Percentiles rank a stretch among this genome's conserved stretches.
Evolutionary conservation across 1,284 basidiomycete genomes (phyloP).

Genomic region (Volvariella surrecta): DNA sequence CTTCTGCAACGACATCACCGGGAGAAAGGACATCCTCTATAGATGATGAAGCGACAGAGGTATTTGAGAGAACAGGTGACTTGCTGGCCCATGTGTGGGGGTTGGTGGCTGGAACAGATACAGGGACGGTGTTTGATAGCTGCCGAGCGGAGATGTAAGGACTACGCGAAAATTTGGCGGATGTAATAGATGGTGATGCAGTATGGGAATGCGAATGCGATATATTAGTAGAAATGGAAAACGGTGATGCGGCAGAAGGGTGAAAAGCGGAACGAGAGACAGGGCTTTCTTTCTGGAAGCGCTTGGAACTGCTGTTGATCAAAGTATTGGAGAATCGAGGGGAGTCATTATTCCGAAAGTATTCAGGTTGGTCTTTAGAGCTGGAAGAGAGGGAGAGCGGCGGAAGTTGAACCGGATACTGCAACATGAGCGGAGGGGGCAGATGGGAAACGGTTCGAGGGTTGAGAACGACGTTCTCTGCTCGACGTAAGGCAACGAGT

Average conservation of each 20-base stretch:
- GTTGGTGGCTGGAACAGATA: conserved; percentile 21
- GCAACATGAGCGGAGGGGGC: conserved; percentile 48
- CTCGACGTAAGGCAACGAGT: conserved; percentile 8
- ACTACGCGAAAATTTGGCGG: conserved; percentile 32
- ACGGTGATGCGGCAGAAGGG: conserved; percentile 18
- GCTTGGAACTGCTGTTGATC: conserved; percentile 19
- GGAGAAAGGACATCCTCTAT: conserved; percentile 59
- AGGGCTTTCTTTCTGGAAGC: conserved; percentile 27
- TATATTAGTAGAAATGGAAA: conserved; percentile 29
- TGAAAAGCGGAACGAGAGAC: conserved; percentile 22
- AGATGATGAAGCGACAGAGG: conserved; percentile 34
- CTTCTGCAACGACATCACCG: conserved; percentile 66
- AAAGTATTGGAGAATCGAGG: conserved; percentile 15
- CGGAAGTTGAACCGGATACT: conserved; percentile 51
- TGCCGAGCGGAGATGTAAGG: conserved; percentile 34
- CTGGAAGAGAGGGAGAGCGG: conserved; percentile 35
- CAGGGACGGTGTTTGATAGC: conserved; percentile 21
- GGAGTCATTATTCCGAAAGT: conserved; percentile 39
- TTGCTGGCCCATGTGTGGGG: conserved; percentile 14
- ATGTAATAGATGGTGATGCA: conserved; percentile 23
- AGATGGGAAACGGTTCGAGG: conserved; percentile 13
- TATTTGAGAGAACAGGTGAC: conserved; percentile 16
- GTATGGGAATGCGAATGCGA: conserved; percentile 19
- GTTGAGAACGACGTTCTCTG: conserved; percentile 13
- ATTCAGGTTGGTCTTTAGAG: conserved; percentile 19